Evolutionary conservation across 2,329 filamentous ascomycete species (phyloP).

Genomic region (Dothistroma pini): DNA sequence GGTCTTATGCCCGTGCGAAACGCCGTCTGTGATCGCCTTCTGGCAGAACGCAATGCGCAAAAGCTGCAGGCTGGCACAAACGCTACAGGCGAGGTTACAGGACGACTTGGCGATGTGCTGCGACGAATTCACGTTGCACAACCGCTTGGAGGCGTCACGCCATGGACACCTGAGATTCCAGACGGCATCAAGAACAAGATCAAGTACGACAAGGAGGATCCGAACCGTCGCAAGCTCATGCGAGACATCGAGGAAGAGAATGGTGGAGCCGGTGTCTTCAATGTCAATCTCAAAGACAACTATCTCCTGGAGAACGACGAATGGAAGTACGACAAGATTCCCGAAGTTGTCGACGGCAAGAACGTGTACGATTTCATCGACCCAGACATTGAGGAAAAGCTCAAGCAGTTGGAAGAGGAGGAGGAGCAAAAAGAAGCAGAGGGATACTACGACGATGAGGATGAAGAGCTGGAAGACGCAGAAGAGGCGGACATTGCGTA

Average conservation of each 20-base stretch:
- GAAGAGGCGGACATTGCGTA: constrained; percentile 82
- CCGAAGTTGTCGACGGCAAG: constrained; percentile 90
- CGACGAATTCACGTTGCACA: constrained; percentile 95
- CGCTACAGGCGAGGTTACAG: constrained; percentile 68
- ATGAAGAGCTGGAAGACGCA: constrained; percentile 74
- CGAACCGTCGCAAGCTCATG: constrained; percentile 75
- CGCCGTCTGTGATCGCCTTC: constrained; percentile 83
- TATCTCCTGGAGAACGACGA: constrained; percentile 84
- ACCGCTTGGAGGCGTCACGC: constrained; percentile 73
- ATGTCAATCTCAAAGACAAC: constrained; percentile 82
- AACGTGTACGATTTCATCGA: constrained; percentile 98
- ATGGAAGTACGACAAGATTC: constrained; percentile 96
- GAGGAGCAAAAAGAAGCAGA: constrained; percentile 89
- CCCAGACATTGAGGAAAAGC: constrained; percentile 90
- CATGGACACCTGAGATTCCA: constrained; percentile 76
- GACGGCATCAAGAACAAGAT: constrained; percentile 74
- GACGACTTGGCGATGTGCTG: constrained; percentile 84
- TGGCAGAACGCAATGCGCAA: constrained; percentile 89
- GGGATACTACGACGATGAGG: constrained; percentile 81
- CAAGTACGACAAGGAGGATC: constrained; percentile 89
- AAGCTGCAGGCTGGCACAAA: constrained; percentile 90
- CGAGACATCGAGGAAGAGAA: constrained; percentile 88
- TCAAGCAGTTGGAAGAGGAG: constrained; percentile 88
- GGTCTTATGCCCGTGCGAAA: constrained; percentile 95
- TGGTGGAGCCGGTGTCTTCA: constrained; percentile 93